A percentile compares a stretch with the other conserved stretches of the same genome.
These are phyloP conservation scores for Astraeus odoratus DNA, from an alignment of 768 basidiomycete genomes.

Conservation along the genomic window DNA sequence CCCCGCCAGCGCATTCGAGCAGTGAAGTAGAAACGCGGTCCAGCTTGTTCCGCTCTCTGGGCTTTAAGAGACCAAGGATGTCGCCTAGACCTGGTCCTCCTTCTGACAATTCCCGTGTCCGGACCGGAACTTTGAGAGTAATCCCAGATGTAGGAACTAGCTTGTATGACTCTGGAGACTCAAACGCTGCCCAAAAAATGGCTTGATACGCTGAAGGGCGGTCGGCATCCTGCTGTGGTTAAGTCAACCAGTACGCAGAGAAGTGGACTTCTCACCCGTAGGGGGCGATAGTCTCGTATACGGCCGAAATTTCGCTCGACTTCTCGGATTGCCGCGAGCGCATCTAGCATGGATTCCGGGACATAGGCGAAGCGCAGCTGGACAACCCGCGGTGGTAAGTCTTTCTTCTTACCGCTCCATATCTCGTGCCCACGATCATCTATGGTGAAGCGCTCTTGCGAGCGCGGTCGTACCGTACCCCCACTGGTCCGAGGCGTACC, in stretches of 20 bases:
- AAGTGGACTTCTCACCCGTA: constrained; percentile 29
- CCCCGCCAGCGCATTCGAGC: background rate
- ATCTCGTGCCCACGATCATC: constrained; percentile 18
- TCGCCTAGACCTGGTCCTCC: constrained; percentile 31
- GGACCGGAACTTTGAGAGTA: constrained; percentile 25
- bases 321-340: constrained; percentile 43
- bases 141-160: constrained; percentile 29
- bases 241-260: background rate
- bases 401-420: constrained; percentile 5
- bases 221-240: constrained; percentile 39
- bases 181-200: constrained; percentile 39
- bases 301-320: constrained; percentile 51
- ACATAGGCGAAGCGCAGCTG: constrained; percentile 35
- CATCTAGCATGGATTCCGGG: constrained; percentile 42
- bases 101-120: constrained; percentile 11
- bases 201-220: constrained; percentile 36
- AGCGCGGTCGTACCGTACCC: background rate
- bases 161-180: constrained; percentile 34
- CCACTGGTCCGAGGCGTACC: background rate
- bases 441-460: constrained; percentile 12
- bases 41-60: constrained; percentile 4
- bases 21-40: background rate
- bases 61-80: constrained; percentile 22
- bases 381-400: constrained; percentile 23
- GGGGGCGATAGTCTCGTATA: constrained; percentile 36